Base-by-base conservation (phyloP, 495 filamentous ascomycete genomes). In the Aspergillus funiculosus region DNA sequence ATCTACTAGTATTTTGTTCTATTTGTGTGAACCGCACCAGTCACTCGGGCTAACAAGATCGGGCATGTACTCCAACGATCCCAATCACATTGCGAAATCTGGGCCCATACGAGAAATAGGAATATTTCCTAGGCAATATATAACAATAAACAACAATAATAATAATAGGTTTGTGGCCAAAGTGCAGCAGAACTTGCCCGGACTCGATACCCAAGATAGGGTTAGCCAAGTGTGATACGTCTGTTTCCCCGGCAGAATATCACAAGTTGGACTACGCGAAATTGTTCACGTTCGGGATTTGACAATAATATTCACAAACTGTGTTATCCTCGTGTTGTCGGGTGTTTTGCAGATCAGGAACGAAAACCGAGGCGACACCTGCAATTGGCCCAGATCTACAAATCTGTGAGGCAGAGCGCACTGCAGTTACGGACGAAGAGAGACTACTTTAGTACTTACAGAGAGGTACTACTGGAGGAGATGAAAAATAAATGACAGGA, bases 51-150 rank as follows among this genome's bases (percentile, higher is more conserved):
- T 48, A 48, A 39, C 30, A 49, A 27, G 40, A 50, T 50, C 32
- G 40, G 48, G 48, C 32, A 50, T 50, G 7, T 29, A 9, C 13
- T 18, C 25, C 48, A 44, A 31, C 48, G 32, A 50, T 50, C 48
- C 25, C 27, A 50, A 50, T 50, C 39, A 50, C 35, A 4, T 21
- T 11, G 35, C 17, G 35, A 20, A 38, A 22, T 21, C 22, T 20
- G 18, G 18, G 13, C 19, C 15, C 35, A 20, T 11, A 5, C 4
- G 13, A 38, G 9, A 22, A 22, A 22, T n/a, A n/a, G n/a, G 22
- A 35, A 35, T 35, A 4, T 20, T 20, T 10, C 17, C 13, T 20
- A 11, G n/a, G 9, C 6, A 9, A 15, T n/a, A 38, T 5, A 22
- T 17, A 5, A 38, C 17, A 21, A 9, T 28, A 1, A 28, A 28